These are phyloP conservation scores for Arthroderma sp. DNA, from an alignment of 2,329 filamentous ascomycete genomes.

Conservation along the genomic window DNA sequence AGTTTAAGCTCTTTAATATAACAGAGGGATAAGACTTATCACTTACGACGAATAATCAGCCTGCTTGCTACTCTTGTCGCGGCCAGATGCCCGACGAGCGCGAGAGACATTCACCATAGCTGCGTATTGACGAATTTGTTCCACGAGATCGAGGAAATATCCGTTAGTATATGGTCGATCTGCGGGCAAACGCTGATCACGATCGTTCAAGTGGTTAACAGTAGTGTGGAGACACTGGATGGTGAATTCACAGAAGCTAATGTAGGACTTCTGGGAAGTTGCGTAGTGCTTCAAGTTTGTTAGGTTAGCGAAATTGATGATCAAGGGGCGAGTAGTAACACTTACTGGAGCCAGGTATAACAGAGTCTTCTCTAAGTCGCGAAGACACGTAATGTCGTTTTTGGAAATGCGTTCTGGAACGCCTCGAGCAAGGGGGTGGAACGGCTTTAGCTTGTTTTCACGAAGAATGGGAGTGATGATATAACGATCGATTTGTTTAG, in stretches of 20 bases:
- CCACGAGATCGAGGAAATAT: slow-evolving; percentile 92
- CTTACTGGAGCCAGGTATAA: slow-evolving; percentile 89
- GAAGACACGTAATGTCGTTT: slow-evolving; percentile 78
- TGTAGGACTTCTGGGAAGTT: slow-evolving; percentile 63
- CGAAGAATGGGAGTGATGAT: slow-evolving; percentile 65
- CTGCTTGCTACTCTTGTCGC: slow-evolving; percentile 23
- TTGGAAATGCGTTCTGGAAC: slow-evolving; percentile 66
- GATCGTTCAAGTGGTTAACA: slow-evolving; percentile 71
- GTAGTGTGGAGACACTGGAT: slow-evolving; percentile 83
- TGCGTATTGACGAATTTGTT: slow-evolving; percentile 85
- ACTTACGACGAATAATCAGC: slow-evolving; percentile 40
- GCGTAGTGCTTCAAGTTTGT: slow-evolving; percentile 30
- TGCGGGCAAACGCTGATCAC: slow-evolving; percentile 68
- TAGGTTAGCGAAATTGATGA: slow-evolving; percentile 23
- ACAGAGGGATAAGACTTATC: neutral
- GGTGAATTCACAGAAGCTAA: slow-evolving; percentile 79
- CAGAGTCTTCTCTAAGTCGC: slow-evolving; percentile 87
- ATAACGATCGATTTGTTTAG: slow-evolving; percentile 65
- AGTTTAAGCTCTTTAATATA: slow-evolving; percentile 21
- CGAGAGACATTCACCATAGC: slow-evolving; percentile 66
- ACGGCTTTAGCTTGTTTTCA: slow-evolving; percentile 60
- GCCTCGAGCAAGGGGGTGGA: slow-evolving; percentile 65
- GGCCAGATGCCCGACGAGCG: slow-evolving; percentile 37
- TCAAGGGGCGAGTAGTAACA: slow-evolving; percentile 31
- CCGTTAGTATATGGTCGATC: slow-evolving; percentile 90